Evolutionary conservation across 2,329 filamentous ascomycete species (phyloP).

Genomic region (Pseudogymnoascus pannorum): DNA sequence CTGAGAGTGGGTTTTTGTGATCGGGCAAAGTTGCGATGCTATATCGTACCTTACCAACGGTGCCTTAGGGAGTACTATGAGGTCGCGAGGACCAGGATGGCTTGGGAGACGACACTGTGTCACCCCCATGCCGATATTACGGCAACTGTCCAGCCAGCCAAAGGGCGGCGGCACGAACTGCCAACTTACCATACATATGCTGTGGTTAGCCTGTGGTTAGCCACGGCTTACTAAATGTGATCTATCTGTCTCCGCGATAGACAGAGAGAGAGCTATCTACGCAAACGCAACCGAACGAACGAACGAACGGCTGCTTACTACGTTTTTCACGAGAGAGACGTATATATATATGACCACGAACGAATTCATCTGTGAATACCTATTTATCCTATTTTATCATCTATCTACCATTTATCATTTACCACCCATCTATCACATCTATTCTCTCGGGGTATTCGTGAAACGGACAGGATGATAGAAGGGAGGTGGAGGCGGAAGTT

Average conservation of each 20-base stretch:
- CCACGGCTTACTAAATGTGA: not conserved
- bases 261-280: not conserved
- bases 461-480: not conserved
- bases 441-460: not conserved
- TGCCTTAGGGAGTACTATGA: no score
- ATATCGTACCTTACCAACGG: slow-evolving; percentile 16
- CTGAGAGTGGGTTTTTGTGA: slow-evolving; percentile 6
- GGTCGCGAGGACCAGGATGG: no score
- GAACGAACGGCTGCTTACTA: not conserved
- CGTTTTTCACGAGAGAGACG: not conserved
- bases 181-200: no score
- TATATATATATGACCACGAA: not conserved
- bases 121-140: no score
- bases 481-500: not conserved
- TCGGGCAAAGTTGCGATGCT: not conserved
- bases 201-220: no score
- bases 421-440: no score
- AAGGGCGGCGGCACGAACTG: no score
- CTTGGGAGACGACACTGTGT: no score
- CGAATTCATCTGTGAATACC: not conserved
- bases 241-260: not conserved
- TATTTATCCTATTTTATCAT: not conserved
- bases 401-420: not conserved
- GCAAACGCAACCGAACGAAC: not conserved
- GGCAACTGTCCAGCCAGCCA: no score